Evolutionary conservation across 108 stramenopile genomes (phyloP).

Genomic region (Cyclotella sp.): DNA sequence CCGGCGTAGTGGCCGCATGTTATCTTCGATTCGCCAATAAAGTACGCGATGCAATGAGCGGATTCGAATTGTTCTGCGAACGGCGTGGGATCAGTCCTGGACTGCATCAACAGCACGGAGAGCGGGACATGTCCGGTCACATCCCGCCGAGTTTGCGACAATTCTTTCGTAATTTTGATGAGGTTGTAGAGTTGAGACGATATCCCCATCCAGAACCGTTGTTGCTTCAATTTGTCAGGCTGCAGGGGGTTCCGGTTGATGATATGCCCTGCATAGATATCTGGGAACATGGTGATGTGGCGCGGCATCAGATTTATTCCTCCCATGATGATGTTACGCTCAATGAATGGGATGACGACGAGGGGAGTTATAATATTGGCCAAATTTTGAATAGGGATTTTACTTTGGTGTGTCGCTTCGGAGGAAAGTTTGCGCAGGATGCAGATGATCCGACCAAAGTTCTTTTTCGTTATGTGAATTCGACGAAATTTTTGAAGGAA

Average conservation of each 20-base stretch:
- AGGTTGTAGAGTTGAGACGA: constrained; percentile 46
- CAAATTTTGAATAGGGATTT: constrained; percentile 81
- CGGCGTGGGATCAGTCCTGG: constrained; percentile 43
- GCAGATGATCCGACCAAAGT: constrained; percentile 73
- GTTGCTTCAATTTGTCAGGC: constrained; percentile 64
- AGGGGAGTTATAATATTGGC: constrained; percentile 70
- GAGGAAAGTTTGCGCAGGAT: constrained; percentile 72
- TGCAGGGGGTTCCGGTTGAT: constrained; percentile 93
- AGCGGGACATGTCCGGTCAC: constrained; percentile 49
- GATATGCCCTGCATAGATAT: constrained; percentile 91
- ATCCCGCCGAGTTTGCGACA: constrained; percentile 76
- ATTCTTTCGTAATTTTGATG: constrained; percentile 89
- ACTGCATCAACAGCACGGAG: background rate
- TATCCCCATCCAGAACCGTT: constrained; percentile 74
- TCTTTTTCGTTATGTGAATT: constrained; percentile 87
- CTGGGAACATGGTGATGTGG: constrained; percentile 68
- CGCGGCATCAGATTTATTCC: constrained; percentile 48
- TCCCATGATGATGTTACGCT: constrained; percentile 37
- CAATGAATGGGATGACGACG: constrained; percentile 76
- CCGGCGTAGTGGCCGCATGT: constrained; percentile 83
- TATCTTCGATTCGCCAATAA: constrained; percentile 76
- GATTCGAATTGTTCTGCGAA: constrained; percentile 73
- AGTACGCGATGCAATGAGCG: constrained; percentile 56
- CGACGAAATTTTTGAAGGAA: constrained; percentile 70
- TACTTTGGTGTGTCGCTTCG: constrained; percentile 86